Conservation (phyloP, 441 rosid species). For the Croton setiger region DNA sequence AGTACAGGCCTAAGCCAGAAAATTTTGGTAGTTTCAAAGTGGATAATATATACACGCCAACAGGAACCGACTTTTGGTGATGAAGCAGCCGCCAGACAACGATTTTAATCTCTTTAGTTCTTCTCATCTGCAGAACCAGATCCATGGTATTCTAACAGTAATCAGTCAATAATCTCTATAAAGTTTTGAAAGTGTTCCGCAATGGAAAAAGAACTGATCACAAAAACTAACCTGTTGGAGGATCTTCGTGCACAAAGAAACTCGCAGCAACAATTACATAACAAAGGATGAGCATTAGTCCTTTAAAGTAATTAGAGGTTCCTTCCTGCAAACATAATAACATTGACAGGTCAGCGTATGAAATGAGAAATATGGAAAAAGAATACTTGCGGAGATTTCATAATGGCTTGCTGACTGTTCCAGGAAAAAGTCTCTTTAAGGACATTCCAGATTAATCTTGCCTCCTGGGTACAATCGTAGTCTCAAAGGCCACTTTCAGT, state of each 20-base stretch:
- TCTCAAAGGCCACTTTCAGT: neutral
- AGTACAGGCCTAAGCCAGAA: slow-evolving; percentile 4
- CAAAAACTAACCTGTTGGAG: slow-evolving; percentile 21
- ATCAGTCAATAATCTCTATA: neutral
- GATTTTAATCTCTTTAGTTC: slow-evolving; percentile 16
- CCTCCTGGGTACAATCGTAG: neutral
- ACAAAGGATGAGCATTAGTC: slow-evolving; percentile 93
- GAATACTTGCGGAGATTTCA: too few relatives aligned
- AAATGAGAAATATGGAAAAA: too few relatives aligned
- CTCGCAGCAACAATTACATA: slow-evolving; percentile 92
- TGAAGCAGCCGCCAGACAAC: slow-evolving; percentile 7
- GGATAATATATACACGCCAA: slow-evolving; percentile 24
- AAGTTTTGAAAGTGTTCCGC: neutral
- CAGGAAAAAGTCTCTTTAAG: neutral
- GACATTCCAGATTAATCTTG: neutral
- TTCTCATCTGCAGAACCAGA: slow-evolving; percentile 27
- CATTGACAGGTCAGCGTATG: too few relatives aligned
- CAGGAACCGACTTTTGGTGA: neutral
- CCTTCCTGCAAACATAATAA: slow-evolving; percentile 63
- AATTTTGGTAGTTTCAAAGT: neutral
- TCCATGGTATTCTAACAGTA: neutral
- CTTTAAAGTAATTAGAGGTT: slow-evolving; percentile 92
- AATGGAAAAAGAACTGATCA: slow-evolving; percentile 5
- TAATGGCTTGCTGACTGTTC: neutral
- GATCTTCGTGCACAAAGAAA: slow-evolving; percentile 94